Base-by-base conservation (phyloP, 1,284 basidiomycete species). In the Xanthoconium separans region DNA sequence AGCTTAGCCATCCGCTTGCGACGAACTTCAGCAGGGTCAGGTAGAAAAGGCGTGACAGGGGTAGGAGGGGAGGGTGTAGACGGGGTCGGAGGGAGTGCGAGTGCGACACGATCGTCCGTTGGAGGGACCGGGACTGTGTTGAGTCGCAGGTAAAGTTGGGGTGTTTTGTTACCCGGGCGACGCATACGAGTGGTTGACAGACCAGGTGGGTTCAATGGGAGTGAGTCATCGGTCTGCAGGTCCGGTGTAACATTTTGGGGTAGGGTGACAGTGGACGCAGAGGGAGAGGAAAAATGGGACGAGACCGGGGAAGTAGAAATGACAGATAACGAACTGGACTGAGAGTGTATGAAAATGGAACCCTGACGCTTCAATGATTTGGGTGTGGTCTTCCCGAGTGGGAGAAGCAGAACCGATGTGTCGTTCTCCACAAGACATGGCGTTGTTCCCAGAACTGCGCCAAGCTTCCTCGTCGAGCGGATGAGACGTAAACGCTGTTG, bases 401-500 rank as follows among this genome's bases (percentile, higher is more conserved):
- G 66, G 13, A 65, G 64, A 7, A 66, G 46, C 1, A 61, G 49
- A 40, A 65, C 56, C 20, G 63, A 61, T 3, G 44, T 52, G 48
- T 64, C 66, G 39, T 59, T 56, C 40, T 84, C 84, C 40, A 81
- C 50, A 44, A 83, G 66, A 53, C 73, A 73, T 0, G 84, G 82
- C 1, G 80, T 81, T 3, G 78, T 72, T 20, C 85, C 84, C 30
- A 85, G 74, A 30, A 87, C 71, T 0, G 75, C 73, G 18, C 75
- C 80, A 39, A 85, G 74, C 61, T 87, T 87, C 57, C 81, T 74
- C 1, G 83, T 78, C 0, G 84, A 82, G 45, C 80, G 78, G 41
- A 85, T 72, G 24, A 84, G 77, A 49, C 81, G 80, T 7, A 73
- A 62, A 15, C 82, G 81, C 56, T 84, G 76, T 42, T 72, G 68